These are phyloP conservation scores for Serendipita sp. DNA, from an alignment of 768 basidiomycete genomes.

Conservation along the genomic window DNA sequence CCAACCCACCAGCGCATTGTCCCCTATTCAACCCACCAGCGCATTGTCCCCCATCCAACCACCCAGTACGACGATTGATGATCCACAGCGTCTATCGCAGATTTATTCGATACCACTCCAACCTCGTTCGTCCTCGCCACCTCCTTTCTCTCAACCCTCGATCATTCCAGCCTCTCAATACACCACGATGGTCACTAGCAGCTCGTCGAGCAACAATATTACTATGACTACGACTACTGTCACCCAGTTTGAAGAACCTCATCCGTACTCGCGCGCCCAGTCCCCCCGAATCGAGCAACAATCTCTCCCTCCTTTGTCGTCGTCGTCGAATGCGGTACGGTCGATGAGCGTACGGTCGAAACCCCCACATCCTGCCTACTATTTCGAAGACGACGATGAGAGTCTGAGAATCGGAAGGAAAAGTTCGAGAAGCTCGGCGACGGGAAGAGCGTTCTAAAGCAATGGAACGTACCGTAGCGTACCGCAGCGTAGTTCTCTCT, in stretches of 20 bases:
- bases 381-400: background rate
- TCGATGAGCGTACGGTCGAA: background rate
- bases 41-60: background rate
- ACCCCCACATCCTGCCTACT: background rate
- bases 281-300: background rate
- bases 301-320: background rate
- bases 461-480: too few relatives aligned
- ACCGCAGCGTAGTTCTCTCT: too few relatives aligned
- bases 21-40: too few relatives aligned
- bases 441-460: too few relatives aligned
- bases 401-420: background rate
- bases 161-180: too few relatives aligned
- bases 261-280: slow-evolving; percentile 5
- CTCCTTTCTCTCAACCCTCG: too few relatives aligned
- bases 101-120: background rate
- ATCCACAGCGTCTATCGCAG: background rate
- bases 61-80: background rate
- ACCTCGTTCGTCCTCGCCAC: background rate
- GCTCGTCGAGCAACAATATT: background rate
- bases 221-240: background rate
- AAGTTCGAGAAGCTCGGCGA: too few relatives aligned
- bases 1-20: background rate
- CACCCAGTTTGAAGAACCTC: background rate
- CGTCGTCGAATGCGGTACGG: background rate
- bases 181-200: background rate